phyloP scores from a whole-genome alignment of 1,139 yeast genomes.

The Blastobotrys persicus region DNA sequence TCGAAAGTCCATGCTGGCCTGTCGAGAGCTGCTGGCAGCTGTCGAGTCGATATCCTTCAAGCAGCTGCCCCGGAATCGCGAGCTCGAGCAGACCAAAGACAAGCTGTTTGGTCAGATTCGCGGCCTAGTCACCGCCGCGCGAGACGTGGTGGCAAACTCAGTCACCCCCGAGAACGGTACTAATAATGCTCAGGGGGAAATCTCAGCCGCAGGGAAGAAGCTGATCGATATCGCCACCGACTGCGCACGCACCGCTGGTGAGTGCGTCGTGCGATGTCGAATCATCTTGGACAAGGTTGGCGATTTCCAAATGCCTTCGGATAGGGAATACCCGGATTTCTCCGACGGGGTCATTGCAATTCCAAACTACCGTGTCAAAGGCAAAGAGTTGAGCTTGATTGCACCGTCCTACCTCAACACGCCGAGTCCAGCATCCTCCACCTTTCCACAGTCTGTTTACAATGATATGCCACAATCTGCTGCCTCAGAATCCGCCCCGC shows the following conservation, averaged over 20 bases:
- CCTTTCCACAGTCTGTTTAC: slow-evolving; percentile 8
- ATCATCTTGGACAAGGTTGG: slow-evolving; percentile 57
- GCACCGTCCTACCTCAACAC: slow-evolving; percentile 5
- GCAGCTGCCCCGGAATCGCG: slow-evolving; percentile 32
- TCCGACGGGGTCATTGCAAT: slow-evolving; percentile 54
- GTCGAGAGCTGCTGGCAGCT: slow-evolving; percentile 42
- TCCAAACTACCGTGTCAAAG: slow-evolving; percentile 14
- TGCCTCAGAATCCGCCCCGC: not conserved
- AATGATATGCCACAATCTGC: slow-evolving; percentile 8
- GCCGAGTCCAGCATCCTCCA: slow-evolving; percentile 5
- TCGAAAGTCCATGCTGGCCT: slow-evolving; percentile 42
- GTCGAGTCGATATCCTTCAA: slow-evolving; percentile 36
- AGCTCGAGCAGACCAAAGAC: slow-evolving; percentile 40
- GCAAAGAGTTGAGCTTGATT: slow-evolving; percentile 1
- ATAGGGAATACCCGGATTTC: slow-evolving; percentile 74
- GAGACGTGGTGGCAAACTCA: slow-evolving; percentile 31
- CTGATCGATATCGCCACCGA: slow-evolving; percentile 32
- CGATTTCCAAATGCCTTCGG: slow-evolving; percentile 65
- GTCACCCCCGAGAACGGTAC: not conserved
- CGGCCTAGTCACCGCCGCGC: slow-evolving; percentile 35
- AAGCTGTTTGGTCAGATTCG: slow-evolving; percentile 37
- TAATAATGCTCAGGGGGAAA: slow-evolving; percentile 5
- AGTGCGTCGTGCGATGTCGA: slow-evolving; percentile 46
- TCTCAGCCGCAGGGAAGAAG: slow-evolving; percentile 18
- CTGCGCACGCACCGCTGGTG: slow-evolving; percentile 38